These are phyloP conservation scores for Cladosporium sp. DNA, from an alignment of 2,329 filamentous ascomycete genomes.

Conservation along the genomic window DNA sequence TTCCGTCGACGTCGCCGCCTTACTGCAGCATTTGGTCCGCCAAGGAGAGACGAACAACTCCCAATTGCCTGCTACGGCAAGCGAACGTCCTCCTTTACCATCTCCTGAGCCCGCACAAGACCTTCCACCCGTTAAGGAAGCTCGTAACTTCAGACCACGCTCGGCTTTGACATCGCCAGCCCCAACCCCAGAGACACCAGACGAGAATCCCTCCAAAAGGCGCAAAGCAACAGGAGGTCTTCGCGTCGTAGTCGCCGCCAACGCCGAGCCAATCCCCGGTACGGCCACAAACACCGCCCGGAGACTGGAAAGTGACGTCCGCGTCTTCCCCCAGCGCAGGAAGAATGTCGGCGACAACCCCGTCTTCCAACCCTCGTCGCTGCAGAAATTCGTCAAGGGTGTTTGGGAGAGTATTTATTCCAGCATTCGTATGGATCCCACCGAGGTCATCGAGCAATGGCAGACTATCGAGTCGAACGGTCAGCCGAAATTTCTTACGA, in stretches of 20 bases:
- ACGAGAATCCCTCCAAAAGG: constrained; percentile 37
- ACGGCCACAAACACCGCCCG: constrained; percentile 14
- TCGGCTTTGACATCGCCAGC: constrained; percentile 1
- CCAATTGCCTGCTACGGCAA: neutral
- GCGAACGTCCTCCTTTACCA: neutral
- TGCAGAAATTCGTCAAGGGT: constrained; percentile 46
- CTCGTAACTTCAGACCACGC: constrained; percentile 9
- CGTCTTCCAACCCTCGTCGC: constrained; percentile 42
- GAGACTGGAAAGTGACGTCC: constrained; percentile 20
- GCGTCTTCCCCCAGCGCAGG: constrained; percentile 25
- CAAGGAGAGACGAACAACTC: neutral
- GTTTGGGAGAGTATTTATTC: constrained; percentile 48
- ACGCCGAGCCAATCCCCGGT: constrained; percentile 6
- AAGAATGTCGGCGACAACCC: constrained; percentile 33
- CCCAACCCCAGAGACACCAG: neutral
- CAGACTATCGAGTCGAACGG: constrained; percentile 28
- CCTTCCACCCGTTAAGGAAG: neutral
- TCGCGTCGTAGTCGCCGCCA: constrained; percentile 21
- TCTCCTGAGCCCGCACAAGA: neutral
- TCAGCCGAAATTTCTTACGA: constrained; percentile 24
- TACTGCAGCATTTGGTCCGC: neutral
- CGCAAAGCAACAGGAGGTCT: constrained; percentile 32
- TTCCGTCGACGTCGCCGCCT: constrained; percentile 1
- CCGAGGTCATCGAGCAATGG: constrained; percentile 32
- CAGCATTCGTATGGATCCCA: constrained; percentile 38